A percentile compares a stretch with the other conserved stretches of the same genome.
phyloP scores from a whole-genome alignment of 2,329 filamentous ascomycete species.

The Xylaria sp. region DNA sequence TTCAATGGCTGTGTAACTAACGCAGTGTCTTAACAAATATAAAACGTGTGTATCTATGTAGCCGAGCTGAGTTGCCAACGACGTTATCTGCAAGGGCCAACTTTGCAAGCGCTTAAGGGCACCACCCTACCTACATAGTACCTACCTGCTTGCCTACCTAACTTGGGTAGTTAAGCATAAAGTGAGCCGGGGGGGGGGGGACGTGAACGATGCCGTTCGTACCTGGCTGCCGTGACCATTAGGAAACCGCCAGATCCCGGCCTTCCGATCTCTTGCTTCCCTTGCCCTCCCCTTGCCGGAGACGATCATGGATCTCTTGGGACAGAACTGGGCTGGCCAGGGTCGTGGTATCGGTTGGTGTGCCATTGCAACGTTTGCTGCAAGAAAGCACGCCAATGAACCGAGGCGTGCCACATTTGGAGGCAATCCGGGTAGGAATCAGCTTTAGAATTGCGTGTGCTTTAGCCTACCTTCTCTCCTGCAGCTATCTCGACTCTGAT shows the following conservation, averaged over 20 bases:
- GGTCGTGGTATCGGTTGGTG: not conserved
- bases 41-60: no score
- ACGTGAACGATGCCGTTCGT: no score
- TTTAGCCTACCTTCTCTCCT: constrained; percentile 5
- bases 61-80: no score
- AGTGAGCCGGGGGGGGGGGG: not conserved
- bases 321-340: not conserved
- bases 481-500: constrained; percentile 5
- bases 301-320: not conserved
- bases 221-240: no score
- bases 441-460: constrained; percentile 5
- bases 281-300: not conserved
- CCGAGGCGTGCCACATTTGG: constrained; percentile 8
- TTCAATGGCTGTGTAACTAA: no score
- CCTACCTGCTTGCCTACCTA: no score
- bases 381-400: constrained; percentile 6
- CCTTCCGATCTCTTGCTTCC: not conserved
- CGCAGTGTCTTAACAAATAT: no score
- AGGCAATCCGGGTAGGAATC: constrained; percentile 13
- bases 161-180: not conserved
- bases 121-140: no score
- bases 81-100: no score
- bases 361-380: constrained; percentile 5
- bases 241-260: no score
- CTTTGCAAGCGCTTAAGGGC: not conserved